Evolutionary conservation across 2,329 filamentous ascomycete genomes (phyloP), one percentile per base, ranked within the genome.

Genomic region (Stagonosporopsis chrysanthemi): DNA sequence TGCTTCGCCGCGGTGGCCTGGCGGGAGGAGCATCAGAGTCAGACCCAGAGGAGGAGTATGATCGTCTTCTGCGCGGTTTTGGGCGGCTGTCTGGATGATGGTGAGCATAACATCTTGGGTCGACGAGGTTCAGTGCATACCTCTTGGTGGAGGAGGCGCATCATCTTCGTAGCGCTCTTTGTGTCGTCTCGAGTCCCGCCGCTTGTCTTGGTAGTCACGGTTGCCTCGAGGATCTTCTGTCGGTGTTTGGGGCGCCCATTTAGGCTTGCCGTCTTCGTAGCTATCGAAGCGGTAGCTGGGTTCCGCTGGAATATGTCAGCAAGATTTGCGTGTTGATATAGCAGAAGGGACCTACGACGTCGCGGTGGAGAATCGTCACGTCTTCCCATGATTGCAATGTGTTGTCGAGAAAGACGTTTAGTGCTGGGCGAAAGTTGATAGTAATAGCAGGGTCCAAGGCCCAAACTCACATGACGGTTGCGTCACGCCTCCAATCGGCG

Each of bases 201-300:
- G 67, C 29, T 62, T 62, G 35, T 68, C 61, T 33, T 62, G 61
- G 24, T 67, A 64, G 17, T 68, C 67, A 38, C 58, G 61, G 48
- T 68, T 62, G 35, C 64, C 65, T 35, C 60, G 56, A 40, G 66
- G 59, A 31, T 68, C 59, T 54, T 69, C 66, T 51, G 56, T 60
- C 2, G 54, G 48, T 3, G 48, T 48, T 22, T 53, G 61, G 8
- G 67, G 67, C 19, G 65, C 60, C 67, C 67, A 69, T 58, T 62
- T 65, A 6, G 67, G 63, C 50, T 68, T 69, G 45, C 67, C 67
- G 60, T 68, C 66, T 52, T 69, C 67, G 61, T 69, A 69, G 54
- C 63, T 66, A 28, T 69, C 65, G 48, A 69, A 69, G 60, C 60
- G 64, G 53, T 69, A 69, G 19, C 64, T 66, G 44, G 65, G 61